phyloP scores from a whole-genome alignment of 345 rosid genomes.

The Syzygium aromaticum region DNA sequence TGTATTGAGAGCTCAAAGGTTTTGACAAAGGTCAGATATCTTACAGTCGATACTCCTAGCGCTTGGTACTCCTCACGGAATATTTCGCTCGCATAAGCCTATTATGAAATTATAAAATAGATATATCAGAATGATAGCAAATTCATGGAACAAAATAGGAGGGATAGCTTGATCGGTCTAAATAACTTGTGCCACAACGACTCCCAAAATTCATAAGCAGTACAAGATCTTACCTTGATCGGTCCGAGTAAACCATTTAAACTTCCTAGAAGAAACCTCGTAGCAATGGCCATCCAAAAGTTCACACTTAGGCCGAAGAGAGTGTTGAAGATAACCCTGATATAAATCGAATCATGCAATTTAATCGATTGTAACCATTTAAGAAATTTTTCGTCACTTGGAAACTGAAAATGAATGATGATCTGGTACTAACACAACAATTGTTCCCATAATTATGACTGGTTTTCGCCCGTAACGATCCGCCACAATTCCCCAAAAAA shows the following conservation, averaged over 20 bases:
- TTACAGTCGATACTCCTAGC: slow-evolving; percentile 76
- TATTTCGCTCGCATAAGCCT: slow-evolving; percentile 84
- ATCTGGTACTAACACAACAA: slow-evolving; percentile 53
- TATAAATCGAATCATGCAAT: not conserved
- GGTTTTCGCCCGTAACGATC: slow-evolving; percentile 95
- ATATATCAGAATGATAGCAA: not conserved
- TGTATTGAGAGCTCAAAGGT: not conserved
- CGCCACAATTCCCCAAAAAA: slow-evolving; percentile 74
- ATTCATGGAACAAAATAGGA: not conserved
- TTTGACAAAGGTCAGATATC: slow-evolving; percentile 5
- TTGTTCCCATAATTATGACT: slow-evolving; percentile 60
- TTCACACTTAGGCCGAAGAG: slow-evolving; percentile 81
- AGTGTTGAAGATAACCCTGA: slow-evolving; percentile 86
- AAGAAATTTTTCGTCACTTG: not conserved
- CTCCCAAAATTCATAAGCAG: not conserved
- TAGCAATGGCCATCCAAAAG: slow-evolving; percentile 82
- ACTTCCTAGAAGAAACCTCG: slow-evolving; percentile 90
- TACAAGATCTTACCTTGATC: slow-evolving; percentile 41
- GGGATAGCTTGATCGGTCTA: not conserved
- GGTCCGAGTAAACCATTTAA: slow-evolving; percentile 91
- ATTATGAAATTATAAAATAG: not conserved
- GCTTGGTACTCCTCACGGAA: slow-evolving; percentile 78
- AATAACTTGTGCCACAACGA: not conserved
- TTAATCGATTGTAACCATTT: not conserved
- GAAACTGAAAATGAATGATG: not conserved